A percentile compares a stretch with the other conserved stretches of the same genome.
These are phyloP conservation scores for Fusarium citri DNA, from an alignment of 2,329 filamentous ascomycete genomes.

Conservation along the genomic window DNA sequence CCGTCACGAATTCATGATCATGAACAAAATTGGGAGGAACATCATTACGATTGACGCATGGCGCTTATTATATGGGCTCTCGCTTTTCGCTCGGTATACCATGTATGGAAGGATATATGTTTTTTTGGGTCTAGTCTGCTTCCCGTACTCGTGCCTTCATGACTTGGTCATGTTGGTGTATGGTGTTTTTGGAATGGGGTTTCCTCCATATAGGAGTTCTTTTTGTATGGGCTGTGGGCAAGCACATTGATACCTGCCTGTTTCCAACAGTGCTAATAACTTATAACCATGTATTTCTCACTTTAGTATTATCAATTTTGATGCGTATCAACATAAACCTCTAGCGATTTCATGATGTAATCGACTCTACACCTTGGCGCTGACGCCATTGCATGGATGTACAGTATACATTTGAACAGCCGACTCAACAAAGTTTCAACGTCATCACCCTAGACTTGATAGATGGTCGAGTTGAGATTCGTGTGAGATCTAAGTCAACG, in stretches of 20 bases:
- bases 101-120: constrained; percentile 10
- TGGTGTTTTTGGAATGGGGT: constrained; percentile 28
- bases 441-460: background rate
- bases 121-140: constrained; percentile 15
- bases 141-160: constrained; percentile 1
- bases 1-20: constrained; percentile 37
- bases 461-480: background rate
- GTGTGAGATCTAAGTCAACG: background rate
- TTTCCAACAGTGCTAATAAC: constrained; percentile 16
- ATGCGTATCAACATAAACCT: background rate
- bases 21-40: constrained; percentile 26
- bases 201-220: constrained; percentile 11
- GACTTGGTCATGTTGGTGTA: background rate
- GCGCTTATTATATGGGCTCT: constrained; percentile 33
- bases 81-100: constrained; percentile 14
- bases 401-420: background rate
- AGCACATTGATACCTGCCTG: constrained; percentile 33
- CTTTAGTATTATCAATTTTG: background rate
- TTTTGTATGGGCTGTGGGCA: constrained; percentile 15
- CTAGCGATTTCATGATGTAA: constrained; percentile 16
- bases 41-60: constrained; percentile 24
- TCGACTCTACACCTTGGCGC: background rate
- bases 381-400: background rate
- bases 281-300: constrained; percentile 2
- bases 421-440: constrained; percentile 2